These are phyloP conservation scores for Plasmodium vivax DNA, from an alignment of 169 alveolate genomes.

Conservation along the genomic window DNA sequence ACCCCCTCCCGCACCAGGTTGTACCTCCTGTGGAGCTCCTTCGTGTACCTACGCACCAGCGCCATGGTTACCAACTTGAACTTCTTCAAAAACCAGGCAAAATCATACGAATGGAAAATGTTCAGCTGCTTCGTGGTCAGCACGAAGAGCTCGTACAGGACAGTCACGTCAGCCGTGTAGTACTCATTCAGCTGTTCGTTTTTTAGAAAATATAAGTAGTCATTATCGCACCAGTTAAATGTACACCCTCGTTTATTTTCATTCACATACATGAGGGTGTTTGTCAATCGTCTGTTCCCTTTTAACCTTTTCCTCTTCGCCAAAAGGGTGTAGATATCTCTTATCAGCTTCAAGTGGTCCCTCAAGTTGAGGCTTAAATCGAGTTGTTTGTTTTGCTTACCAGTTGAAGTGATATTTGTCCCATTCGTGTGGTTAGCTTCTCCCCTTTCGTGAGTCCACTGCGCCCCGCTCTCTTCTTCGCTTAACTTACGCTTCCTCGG, in stretches of 20 bases:
- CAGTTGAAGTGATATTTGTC: not conserved
- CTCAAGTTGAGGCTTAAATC: constrained; percentile 39
- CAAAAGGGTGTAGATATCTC: constrained; percentile 11
- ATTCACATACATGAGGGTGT: constrained; percentile 40
- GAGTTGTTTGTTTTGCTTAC: constrained; percentile 11
- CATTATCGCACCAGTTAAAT: constrained; percentile 56
- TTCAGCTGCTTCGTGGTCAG: constrained; percentile 23
- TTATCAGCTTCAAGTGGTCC: constrained; percentile 34
- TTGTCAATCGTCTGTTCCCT: constrained; percentile 9
- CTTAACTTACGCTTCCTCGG: constrained; percentile 64
- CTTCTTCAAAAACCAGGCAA: constrained; percentile 56
- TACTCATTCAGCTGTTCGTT: constrained; percentile 24
- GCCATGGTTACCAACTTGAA: constrained; percentile 51
- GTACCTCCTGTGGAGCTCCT: constrained; percentile 31
- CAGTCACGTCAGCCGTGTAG: constrained; percentile 25
- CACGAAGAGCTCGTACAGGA: constrained; percentile 54
- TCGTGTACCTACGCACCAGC: constrained; percentile 51
- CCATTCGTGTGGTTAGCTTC: not conserved
- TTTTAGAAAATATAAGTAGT: constrained; percentile 47
- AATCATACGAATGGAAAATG: constrained; percentile 51
- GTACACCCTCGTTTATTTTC: constrained; percentile 33
- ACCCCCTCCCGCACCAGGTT: not conserved
- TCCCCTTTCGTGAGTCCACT: not conserved
- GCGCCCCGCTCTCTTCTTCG: not conserved
- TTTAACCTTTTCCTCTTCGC: constrained; percentile 34